Percentiles rank a stretch among this genome's conserved stretches.
These are phyloP conservation scores for Petunia secreta DNA, from an alignment of 257 asterid genomes.

Conservation along the genomic window DNA sequence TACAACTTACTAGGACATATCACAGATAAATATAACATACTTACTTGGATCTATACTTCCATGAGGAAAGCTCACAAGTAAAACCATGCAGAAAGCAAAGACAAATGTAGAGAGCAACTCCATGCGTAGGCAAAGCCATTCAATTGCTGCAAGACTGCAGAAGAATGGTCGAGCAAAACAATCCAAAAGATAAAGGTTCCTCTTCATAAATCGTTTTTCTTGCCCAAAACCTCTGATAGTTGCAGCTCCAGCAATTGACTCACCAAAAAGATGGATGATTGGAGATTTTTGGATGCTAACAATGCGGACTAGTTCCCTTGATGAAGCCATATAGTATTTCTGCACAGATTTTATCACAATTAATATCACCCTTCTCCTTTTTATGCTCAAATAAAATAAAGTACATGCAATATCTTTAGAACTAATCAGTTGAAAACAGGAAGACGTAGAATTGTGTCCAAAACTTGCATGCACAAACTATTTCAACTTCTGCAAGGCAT, in stretches of 20 bases:
- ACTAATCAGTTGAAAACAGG: background rate
- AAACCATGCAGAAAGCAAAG: constrained; percentile 94
- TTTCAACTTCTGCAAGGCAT: constrained; percentile 19
- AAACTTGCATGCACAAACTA: background rate
- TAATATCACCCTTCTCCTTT: constrained; percentile 14
- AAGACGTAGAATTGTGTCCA: background rate
- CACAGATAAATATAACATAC: constrained; percentile 33
- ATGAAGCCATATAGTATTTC: constrained; percentile 99
- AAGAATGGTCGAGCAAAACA: constrained; percentile 98
- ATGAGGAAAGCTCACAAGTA: constrained; percentile 95
- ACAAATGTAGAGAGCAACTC: constrained; percentile 96
- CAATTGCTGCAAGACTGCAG: constrained; percentile 97
- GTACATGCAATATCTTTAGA: background rate
- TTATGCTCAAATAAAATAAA: background rate
- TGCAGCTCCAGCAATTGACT: constrained; percentile 98
- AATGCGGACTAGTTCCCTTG: constrained; percentile 96
- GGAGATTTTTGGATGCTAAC: constrained; percentile 99
- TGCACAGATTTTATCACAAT: constrained; percentile 45
- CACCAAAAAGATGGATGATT: constrained; percentile 87
- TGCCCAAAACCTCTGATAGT: constrained; percentile 99
- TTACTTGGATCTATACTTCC: constrained; percentile 96
- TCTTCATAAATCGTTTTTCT: constrained; percentile 97
- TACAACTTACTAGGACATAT: constrained; percentile 52
- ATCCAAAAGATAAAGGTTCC: constrained; percentile 95
- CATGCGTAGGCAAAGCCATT: constrained; percentile 99